These are phyloP conservation scores for Paramecium biaurelia DNA, from an alignment of 73 alveolate species.

Conservation along the genomic window DNA sequence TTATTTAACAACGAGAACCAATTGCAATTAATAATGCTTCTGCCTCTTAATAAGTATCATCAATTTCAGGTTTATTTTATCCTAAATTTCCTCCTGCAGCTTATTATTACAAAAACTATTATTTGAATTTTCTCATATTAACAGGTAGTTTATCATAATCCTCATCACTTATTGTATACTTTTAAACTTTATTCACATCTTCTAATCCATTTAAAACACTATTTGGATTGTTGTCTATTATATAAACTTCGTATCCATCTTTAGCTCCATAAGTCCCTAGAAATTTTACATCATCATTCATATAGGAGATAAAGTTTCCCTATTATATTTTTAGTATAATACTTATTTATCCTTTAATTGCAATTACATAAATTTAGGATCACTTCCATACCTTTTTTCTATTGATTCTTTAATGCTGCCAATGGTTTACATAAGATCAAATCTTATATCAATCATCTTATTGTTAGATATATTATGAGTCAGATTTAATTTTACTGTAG, in stretches of 20 bases:
- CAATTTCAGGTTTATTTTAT: conserved; percentile 68
- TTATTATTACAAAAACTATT: conserved; percentile 76
- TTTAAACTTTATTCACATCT: conserved; percentile 75
- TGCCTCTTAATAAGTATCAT: conserved; percentile 77
- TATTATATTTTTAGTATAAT: not conserved
- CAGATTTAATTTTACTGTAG: conserved; percentile 46
- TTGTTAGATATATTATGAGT: conserved; percentile 42
- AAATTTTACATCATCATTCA: conserved; percentile 43
- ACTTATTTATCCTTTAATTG: conserved; percentile 44
- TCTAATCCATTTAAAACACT: conserved; percentile 75
- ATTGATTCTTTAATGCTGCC: conserved; percentile 49
- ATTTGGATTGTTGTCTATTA: conserved; percentile 79
- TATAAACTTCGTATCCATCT: conserved; percentile 72
- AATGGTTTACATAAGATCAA: conserved; percentile 50
- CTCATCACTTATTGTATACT: conserved; percentile 82
- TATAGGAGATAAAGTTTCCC: conserved; percentile 47
- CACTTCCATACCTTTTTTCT: conserved; percentile 64
- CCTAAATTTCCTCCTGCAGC: conserved; percentile 66
- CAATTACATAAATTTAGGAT: conserved; percentile 50
- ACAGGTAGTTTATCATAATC: conserved; percentile 79
- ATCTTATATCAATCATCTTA: conserved; percentile 55
- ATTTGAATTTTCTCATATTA: conserved; percentile 75
- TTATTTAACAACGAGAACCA: conserved; percentile 76
- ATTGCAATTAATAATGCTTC: conserved; percentile 74
- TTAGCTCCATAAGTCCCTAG: conserved; percentile 45